Evolutionary conservation across 352 stramenopile species (phyloP), one percentile per base, ranked within the genome.

Genomic region (Phytophthora fragariae): DNA sequence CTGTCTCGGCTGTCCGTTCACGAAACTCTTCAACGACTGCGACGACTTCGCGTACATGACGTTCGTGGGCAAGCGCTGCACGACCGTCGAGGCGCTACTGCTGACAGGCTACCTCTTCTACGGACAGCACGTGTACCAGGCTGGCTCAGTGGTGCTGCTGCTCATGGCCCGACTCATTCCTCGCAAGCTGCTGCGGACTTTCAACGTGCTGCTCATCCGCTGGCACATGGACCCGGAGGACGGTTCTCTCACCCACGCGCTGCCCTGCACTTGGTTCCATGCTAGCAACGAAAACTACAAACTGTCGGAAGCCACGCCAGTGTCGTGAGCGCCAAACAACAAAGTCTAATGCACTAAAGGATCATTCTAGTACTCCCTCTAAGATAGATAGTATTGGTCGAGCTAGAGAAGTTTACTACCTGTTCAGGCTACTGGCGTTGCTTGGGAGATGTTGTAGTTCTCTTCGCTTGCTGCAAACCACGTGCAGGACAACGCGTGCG

Each of bases 1-100:
- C 24, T 76, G 69, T 37, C 57, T 76, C 27, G 69, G 69, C 15
- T 60, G 17, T n/a, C 50, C 57, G 1, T 65, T 76, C 33, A 49
- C 63, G 5, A 65, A 47, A 61, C 64, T 76, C 29, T 76, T 72
- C 33, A 68, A 52, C 8, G 69, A 76, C 57, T 76, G 69, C 35
- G 63, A 58, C 17, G 63, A 76, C 52, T 62, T 76, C 19, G 57
- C 69, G 1, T 72, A 76, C 49, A 55, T 55, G 49, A 55, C 49
- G 19, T 55, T 55, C 49, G 31, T 33, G 49, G 49, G 49, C n/a
- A 55, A 55, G 19, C 49, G 49, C n/a, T 55, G 49, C 49, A 55
- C 49, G 11, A 55, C 19, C 2, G 19, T 55, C 10, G 49, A 55
- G 49, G 49, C 49, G 0, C 14, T 55, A 3, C 19, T 55, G 8